These are phyloP conservation scores for Triticum aestivum DNA, from an alignment of 176 grass and related monocot species.

Conservation along the genomic window IWGSC_CS_RefSeq_v2.1 NC_057795.1:568339845-568340344, in stretches of 20 bases:
- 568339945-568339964: not conserved
- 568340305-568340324: not conserved
- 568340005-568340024: not conserved
- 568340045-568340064: not conserved
- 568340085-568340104: not conserved
- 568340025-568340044: not conserved
- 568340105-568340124: not conserved
- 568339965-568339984: constrained; percentile 1
- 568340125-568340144: not conserved
- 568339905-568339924: not conserved
- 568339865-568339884: constrained; percentile 12
- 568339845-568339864: not conserved
- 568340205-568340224: not conserved
- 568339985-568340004: not conserved
- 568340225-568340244: not conserved
- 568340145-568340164: not conserved
- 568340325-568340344: not conserved
- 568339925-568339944: not conserved
- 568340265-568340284: not conserved
- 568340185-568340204: not conserved
- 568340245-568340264: not conserved
- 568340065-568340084: not conserved
- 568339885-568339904: not conserved
- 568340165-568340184: not conserved
- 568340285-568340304: not conserved